Base-by-base conservation (phyloP, 2,329 filamentous ascomycete species). In the Pezicula rhizophila region DNA sequence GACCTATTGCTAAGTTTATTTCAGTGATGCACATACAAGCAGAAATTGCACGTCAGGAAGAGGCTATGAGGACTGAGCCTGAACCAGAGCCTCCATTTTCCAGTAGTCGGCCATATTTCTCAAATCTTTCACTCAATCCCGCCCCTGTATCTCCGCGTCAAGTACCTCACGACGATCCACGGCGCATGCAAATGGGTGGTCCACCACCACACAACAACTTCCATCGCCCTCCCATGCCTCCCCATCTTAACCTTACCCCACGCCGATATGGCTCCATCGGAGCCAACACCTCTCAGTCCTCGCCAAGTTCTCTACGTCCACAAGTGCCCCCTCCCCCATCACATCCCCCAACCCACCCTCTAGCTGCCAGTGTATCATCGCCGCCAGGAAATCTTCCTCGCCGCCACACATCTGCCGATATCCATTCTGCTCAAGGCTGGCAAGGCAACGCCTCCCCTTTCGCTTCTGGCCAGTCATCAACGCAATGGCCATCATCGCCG, bases 391-490 rank as follows among this genome's bases (percentile, higher is more conserved):
- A 82, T 60, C 75, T 96, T 42, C 80, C 83, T 40, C 84, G 92
- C 54, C 82, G 92, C 52, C 93, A 99, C 68, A 99, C 93, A 2
- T 92, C 91, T 35, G 93, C 93, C 50, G 93, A 99, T 65, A 97
- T 99, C 58, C 85, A 93, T 46, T 63, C 64, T 47, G 85, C 91
- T 59, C 86, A 90, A 64, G 89, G 86, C 34, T 92, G 87, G 82
- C 84, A 83, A 53, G 54, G 71, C 61, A 70, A 73, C 38, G 75
- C 79, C 23, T 86, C 85, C 5, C 87, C 84, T 10, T 87, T 82
- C 62, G 75, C 78, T 7, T 83, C 84, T 3, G 82, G 82, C 10
- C 75, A 80, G 53, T 76, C 75, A 46, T 78, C 76, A 14, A 68
- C 73, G 33, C 80, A 81, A 52, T 87, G 83, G 82, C 82, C 83